These are phyloP conservation scores for Vanilla planifolia DNA, from an alignment of 106 monocot species.

Conservation along the genomic window DNA sequence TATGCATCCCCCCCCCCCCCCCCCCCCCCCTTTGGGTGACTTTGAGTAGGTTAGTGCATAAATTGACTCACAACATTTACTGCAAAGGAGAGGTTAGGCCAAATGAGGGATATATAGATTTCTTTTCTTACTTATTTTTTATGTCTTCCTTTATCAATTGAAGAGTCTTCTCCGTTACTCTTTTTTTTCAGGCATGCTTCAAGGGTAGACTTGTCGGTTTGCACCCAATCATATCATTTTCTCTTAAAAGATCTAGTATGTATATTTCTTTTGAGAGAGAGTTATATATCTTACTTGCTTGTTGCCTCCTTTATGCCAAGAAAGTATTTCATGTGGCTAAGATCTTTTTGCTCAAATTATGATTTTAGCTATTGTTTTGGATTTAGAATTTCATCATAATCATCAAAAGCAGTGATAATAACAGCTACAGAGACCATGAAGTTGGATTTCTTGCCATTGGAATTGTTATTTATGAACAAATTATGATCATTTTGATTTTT, in stretches of 20 bases:
- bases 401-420: neutral
- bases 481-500: no score
- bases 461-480: no score
- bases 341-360: neutral
- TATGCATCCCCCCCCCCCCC: neutral
- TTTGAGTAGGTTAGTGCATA: neutral
- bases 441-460: no score
- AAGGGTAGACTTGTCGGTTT: no score
- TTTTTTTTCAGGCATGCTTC: neutral
- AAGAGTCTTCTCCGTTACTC: neutral
- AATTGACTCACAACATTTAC: no score
- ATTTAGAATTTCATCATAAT: neutral
- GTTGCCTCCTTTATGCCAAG: neutral
- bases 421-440: neutral
- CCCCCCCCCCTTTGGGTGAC: neutral
- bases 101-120: no score
- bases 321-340: neutral
- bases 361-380: no score
- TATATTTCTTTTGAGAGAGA: neutral
- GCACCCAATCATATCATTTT: no score
- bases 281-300: neutral
- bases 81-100: no score
- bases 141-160: neutral
- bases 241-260: neutral
- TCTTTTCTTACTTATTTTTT: neutral